Percentiles rank a stretch among this genome's conserved stretches.
These are phyloP conservation scores for Carex scoparia DNA, from an alignment of 176 grass and related monocot genomes.

Conservation along the genomic window DNA sequence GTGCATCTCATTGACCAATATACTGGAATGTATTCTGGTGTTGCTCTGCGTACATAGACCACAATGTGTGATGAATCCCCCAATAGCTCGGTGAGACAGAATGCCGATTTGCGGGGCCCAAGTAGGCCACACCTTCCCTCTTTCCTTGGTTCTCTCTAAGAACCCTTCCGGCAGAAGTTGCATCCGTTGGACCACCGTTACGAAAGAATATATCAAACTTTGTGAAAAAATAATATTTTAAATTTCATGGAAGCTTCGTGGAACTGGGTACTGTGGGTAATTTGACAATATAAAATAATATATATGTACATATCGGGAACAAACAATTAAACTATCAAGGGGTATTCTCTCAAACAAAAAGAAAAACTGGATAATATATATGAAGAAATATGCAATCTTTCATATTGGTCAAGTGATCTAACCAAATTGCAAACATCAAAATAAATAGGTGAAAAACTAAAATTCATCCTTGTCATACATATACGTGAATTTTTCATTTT, in stretches of 20 bases:
- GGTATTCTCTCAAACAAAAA: no score
- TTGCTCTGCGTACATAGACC: neutral
- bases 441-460: neutral
- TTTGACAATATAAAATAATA: neutral
- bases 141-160: slow-evolving; percentile 7
- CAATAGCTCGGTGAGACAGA: neutral
- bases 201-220: neutral
- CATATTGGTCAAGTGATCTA: neutral
- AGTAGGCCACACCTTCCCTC: slow-evolving; percentile 15
- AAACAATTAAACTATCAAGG: neutral
- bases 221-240: neutral
- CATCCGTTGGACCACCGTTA: neutral
- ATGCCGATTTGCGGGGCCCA: slow-evolving; percentile 5
- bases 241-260: neutral
- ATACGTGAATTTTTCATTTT: neutral
- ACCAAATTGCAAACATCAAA: neutral
- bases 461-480: neutral
- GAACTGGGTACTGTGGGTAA: neutral
- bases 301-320: neutral
- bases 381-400: neutral
- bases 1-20: no score
- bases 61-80: slow-evolving; percentile 18
- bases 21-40: no score
- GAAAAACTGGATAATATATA: no score
- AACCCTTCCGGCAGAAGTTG: slow-evolving; percentile 18